A percentile compares a stretch with the other conserved stretches of the same genome.
These are phyloP conservation scores for Yarrowia porcina DNA, from an alignment of 805 yeast species.

Conservation along the genomic window DNA sequence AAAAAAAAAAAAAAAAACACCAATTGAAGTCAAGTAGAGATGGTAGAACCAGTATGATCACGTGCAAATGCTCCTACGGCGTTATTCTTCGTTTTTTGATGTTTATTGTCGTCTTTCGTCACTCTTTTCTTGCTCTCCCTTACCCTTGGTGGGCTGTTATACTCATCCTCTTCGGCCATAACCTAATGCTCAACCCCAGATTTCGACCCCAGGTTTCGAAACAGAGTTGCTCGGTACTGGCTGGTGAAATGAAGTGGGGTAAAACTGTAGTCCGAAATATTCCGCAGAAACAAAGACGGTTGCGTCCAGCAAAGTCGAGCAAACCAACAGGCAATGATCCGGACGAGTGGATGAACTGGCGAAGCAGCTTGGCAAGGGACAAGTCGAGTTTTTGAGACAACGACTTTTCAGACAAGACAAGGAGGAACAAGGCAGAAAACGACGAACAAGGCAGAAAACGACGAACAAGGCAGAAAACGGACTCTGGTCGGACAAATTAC, in stretches of 20 bases:
- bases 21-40: no score
- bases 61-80: no score
- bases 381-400: no score
- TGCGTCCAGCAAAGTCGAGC: no score
- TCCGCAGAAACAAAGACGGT: not conserved
- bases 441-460: no score
- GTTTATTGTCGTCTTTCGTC: no score
- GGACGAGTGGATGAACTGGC: not conserved
- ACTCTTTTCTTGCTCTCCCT: not conserved
- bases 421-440: not conserved
- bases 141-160: not conserved
- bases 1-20: no score
- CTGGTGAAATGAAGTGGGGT: conserved; percentile 13
- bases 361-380: not conserved
- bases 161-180: not conserved
- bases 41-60: no score
- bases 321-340: not conserved
- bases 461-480: no score
- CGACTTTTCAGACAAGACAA: no score
- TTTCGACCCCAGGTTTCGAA: conserved; percentile 16
- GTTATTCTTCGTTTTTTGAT: no score
- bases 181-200: not conserved
- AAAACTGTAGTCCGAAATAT: not conserved
- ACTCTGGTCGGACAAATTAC: no score
- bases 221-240: conserved; percentile 9